These are phyloP conservation scores for Ehretia macrophylla DNA, from an alignment of 257 asterid genomes.

Conservation along the genomic window DNA sequence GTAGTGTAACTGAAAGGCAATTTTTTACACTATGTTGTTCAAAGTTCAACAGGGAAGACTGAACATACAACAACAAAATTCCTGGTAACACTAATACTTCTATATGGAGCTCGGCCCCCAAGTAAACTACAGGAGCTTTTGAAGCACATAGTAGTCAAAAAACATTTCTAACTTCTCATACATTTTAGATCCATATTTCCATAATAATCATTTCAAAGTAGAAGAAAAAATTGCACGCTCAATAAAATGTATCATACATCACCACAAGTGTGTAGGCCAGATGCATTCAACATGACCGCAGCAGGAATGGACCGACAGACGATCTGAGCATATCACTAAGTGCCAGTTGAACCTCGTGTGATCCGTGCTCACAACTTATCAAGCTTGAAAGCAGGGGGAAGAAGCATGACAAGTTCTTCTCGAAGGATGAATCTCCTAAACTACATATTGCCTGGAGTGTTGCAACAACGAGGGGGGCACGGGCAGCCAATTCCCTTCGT, in stretches of 20 bases:
- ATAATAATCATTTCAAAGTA: conserved; percentile 18
- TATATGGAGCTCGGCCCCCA: conserved; percentile 27
- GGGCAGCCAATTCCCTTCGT: conserved; percentile 81
- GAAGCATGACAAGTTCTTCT: conserved; percentile 60
- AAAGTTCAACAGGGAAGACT: background rate
- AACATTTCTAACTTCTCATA: conserved; percentile 27
- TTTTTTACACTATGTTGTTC: conserved; percentile 21
- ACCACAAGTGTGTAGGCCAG: conserved; percentile 9
- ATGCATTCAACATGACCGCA: conserved; percentile 56
- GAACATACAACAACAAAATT: conserved; percentile 43
- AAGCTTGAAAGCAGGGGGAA: conserved; percentile 77
- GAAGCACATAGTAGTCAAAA: conserved; percentile 25
- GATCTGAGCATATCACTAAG: conserved; percentile 81
- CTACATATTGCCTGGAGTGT: conserved; percentile 77
- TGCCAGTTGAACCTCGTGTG: conserved; percentile 81
- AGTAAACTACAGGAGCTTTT: conserved; percentile 27
- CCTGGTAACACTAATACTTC: conserved; percentile 31
- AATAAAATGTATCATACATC: conserved; percentile 41
- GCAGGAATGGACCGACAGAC: conserved; percentile 81
- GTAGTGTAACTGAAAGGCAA: no score
- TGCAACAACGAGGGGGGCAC: conserved; percentile 83
- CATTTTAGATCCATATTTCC: conserved; percentile 34
- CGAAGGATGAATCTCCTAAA: conserved; percentile 70
- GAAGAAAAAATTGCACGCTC: conserved; percentile 14
- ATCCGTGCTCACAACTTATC: conserved; percentile 93